A percentile compares a stretch with the other conserved stretches of the same genome.
phyloP scores from a whole-genome alignment of 768 basidiomycete species.

The Tricholoma sp. region DNA sequence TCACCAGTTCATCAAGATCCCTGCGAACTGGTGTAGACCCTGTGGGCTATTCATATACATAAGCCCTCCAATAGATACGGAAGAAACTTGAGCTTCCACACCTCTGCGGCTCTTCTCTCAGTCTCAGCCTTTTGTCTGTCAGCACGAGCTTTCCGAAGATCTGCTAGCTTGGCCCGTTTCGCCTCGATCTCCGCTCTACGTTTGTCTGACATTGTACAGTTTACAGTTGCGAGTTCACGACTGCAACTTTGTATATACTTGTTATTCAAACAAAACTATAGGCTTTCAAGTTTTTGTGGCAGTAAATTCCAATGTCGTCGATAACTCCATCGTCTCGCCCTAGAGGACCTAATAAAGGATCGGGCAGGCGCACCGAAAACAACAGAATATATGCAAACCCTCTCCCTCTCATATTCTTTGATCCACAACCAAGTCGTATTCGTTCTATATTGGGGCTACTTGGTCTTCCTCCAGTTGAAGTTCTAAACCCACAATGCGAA shows the following conservation, averaged over 20 bases:
- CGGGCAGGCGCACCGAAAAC: constrained; percentile 54
- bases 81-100: constrained; percentile 16
- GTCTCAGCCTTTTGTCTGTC: constrained; percentile 57
- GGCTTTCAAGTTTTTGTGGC: not conserved
- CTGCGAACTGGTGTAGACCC: constrained; percentile 36
- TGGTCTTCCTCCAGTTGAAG: constrained; percentile 51
- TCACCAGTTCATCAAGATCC: constrained; percentile 72
- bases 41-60: constrained; percentile 22
- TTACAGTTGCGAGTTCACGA: not conserved
- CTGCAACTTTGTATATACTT: not conserved
- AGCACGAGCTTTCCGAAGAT: constrained; percentile 72
- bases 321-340: constrained; percentile 30
- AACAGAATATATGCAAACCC: constrained; percentile 66
- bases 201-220: constrained; percentile 45
- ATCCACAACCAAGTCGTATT: constrained; percentile 37
- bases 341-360: constrained; percentile 42
- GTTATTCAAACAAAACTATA: not conserved
- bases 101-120: constrained; percentile 37
- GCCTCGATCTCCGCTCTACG: constrained; percentile 86
- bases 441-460: constrained; percentile 47
- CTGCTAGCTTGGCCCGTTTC: constrained; percentile 83
- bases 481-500: constrained; percentile 69
- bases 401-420: constrained; percentile 54
- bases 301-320: constrained; percentile 9
- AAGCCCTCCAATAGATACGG: not conserved